Evolutionary conservation across 495 filamentous ascomycete genomes (phyloP), one percentile per base, ranked within the genome.

Genomic region (Neurospora cerealis): DNA sequence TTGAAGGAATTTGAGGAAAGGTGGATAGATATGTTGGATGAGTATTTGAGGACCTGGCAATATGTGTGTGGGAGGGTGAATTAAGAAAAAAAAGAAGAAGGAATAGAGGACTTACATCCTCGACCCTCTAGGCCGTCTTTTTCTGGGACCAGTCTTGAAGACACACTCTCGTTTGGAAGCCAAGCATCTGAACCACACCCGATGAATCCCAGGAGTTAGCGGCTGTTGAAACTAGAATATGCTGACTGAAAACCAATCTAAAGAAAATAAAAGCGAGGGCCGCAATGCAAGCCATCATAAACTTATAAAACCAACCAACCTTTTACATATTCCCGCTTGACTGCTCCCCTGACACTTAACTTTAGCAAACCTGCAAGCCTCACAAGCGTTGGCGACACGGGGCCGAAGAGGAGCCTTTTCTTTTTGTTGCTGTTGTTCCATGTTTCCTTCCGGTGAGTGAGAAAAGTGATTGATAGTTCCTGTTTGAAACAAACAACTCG

Each of bases 161-260:
- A 86, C 78, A 70, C 85, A 86, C 76, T 86, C 85, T 72, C 84
- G 77, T 73, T 86, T 86, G 71, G 82, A 84, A 60, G 84, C 83
- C 71, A 80, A 80, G 74, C 85, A 86, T 74, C 85, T 86, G 70
- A 24, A 41, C 17, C 37, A 70, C 62, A 69, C 32, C 32, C 19
- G 13, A 72, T 69, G 62, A 3, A 69, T 38, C 1, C 48, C 37
- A 77, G 15, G 39, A 39, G 48, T 60, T 60, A 60, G 48, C 48
- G 11, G 48, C 48, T 5, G 11, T 28, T 15, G 10, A 3, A 13
- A 13, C 2, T 6, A 10, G 36, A 60, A 37, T 46, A 66, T 10
- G 24, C 2, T 15, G 15, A n/a, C n/a, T 75, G 38, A 66, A 19
- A 41, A 28, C 46, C 69, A 70, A 13, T 60, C 41, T 42, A 8